Percentiles rank a stretch among this genome's conserved stretches.
phyloP scores from a whole-genome alignment of 805 yeast genomes.

The Kodamaea neixiangensis region DNA sequence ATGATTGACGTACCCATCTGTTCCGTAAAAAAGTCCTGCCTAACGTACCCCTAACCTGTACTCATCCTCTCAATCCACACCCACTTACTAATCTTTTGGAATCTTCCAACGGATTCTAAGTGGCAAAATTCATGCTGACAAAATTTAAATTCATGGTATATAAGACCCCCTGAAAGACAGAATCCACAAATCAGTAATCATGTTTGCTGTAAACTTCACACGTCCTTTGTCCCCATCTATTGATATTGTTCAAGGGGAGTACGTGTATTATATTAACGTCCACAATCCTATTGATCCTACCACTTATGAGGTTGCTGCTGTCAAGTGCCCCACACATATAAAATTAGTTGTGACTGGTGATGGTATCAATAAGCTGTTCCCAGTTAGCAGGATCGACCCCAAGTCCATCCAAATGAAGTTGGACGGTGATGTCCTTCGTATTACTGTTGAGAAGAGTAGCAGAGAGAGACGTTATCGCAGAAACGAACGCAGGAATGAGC shows the following conservation, averaged over 20 bases:
- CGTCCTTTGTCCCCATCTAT: not conserved
- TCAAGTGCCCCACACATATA: slow-evolving; percentile 4
- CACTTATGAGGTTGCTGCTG: slow-evolving; percentile 14
- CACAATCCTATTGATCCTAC: slow-evolving; percentile 5
- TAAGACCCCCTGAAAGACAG: not conserved
- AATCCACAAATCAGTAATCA: not conserved
- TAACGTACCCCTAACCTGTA: not conserved
- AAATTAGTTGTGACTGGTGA: slow-evolving; percentile 10
- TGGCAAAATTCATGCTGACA: slow-evolving; percentile 1
- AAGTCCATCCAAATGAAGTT: slow-evolving; percentile 4
- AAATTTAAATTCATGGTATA: not conserved
- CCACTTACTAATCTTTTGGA: not conserved
- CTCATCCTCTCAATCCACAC: not conserved
- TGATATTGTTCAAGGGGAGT: not conserved
- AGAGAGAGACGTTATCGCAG: not conserved
- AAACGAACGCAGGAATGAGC: not conserved
- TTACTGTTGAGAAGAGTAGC: slow-evolving; percentile 1
- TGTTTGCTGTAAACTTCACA: not conserved
- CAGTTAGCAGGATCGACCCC: slow-evolving; percentile 5
- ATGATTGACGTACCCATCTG: too few relatives aligned
- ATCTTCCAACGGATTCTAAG: slow-evolving; percentile 1
- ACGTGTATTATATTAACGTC: slow-evolving; percentile 2
- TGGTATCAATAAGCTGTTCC: not conserved
- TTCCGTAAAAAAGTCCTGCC: too few relatives aligned
- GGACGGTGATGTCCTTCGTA: slow-evolving; percentile 6